These are phyloP conservation scores for Elymus sibiricus DNA, from an alignment of 176 grass and related monocot species.

Conservation along the genomic window DNA sequence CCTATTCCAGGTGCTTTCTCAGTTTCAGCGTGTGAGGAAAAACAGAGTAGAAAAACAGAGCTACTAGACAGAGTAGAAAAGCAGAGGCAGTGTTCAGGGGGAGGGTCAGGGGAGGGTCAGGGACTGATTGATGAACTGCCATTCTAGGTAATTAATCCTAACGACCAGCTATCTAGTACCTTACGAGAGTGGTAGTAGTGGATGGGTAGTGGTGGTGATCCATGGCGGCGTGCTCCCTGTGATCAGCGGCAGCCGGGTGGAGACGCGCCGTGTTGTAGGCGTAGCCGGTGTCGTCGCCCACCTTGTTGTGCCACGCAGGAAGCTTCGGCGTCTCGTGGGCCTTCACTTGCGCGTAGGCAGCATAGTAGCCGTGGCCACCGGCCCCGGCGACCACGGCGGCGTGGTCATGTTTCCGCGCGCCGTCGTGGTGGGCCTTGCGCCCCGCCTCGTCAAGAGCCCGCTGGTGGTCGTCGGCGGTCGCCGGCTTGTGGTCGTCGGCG, in stretches of 20 bases:
- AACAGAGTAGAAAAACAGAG: no score
- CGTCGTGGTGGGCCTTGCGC: slow-evolving; percentile 11
- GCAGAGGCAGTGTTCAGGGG: no score
- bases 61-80: no score
- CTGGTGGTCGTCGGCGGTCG: neutral
- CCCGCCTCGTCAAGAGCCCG: neutral
- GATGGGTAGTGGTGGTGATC: neutral
- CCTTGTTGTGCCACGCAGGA: neutral
- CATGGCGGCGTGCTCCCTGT: neutral
- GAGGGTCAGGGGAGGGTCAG: no score
- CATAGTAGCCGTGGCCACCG: neutral
- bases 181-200: neutral
- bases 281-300: neutral
- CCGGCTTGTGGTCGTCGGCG: neutral
- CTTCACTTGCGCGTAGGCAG: neutral
- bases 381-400: no score
- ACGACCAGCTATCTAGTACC: neutral
- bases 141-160: no score
- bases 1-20: no score
- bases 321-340: neutral
- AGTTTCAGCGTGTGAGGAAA: no score
- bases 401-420: neutral
- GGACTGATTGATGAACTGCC: no score
- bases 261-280: neutral
- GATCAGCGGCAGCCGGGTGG: neutral